Conservation (phyloP, 371 early-diverging fungal genomes). For the Mucor saturninus region DNA sequence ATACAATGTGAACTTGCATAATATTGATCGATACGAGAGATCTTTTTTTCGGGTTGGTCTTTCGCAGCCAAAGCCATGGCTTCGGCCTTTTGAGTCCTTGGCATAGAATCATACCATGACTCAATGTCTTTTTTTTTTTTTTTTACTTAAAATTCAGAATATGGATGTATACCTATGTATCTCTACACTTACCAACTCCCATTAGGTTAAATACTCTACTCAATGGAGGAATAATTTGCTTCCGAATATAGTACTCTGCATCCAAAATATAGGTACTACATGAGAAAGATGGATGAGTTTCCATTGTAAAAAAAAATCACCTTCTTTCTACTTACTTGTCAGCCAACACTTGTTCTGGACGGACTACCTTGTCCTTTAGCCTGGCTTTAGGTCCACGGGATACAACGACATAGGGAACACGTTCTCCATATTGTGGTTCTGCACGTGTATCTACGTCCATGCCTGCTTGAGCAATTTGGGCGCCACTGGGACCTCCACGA, state of each 20-base stretch:
- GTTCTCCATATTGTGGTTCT: conserved; percentile 85
- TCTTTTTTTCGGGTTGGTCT: conserved; percentile 8
- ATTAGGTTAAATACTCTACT: conserved; percentile 79
- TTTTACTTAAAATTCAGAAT: background rate
- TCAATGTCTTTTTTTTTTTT: conserved; percentile 45
- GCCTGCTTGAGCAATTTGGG: conserved; percentile 64
- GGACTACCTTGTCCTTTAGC: conserved; percentile 74
- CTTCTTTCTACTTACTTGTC: conserved; percentile 57
- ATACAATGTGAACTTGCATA: conserved; percentile 47
- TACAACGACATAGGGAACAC: conserved; percentile 88
- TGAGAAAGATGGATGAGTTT: background rate
- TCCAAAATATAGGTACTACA: conserved; percentile 66
- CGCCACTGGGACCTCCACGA: conserved; percentile 74
- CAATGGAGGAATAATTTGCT: conserved; percentile 84
- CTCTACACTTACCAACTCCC: conserved; percentile 61
- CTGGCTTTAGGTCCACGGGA: conserved; percentile 67
- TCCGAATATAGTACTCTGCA: conserved; percentile 82
- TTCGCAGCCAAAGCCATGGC: conserved; percentile 29
- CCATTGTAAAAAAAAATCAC: too few relatives aligned
- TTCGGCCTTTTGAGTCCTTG: conserved; percentile 44
- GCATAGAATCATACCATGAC: conserved; percentile 72
- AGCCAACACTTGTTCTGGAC: conserved; percentile 66
- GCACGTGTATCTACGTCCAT: conserved; percentile 74
- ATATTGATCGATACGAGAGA: conserved; percentile 46
- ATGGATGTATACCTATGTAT: background rate